These are phyloP conservation scores for Vaccinium corymbosum DNA, from an alignment of 148 eudicot species.

Conservation along the genomic window DNA sequence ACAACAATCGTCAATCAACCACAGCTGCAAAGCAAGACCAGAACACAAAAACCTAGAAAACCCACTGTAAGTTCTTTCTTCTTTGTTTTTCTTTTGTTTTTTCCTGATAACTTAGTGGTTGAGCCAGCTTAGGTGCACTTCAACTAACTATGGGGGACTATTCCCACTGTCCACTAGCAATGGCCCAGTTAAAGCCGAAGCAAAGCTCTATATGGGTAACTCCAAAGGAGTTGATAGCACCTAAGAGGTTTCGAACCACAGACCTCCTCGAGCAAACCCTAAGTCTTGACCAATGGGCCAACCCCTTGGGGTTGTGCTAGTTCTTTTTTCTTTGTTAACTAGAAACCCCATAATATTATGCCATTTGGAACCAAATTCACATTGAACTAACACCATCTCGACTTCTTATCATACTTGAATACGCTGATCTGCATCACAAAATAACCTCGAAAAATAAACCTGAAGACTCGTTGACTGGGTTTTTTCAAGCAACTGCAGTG, in stretches of 20 bases:
- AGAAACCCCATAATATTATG: background rate
- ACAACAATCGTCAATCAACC: background rate
- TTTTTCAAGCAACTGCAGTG: background rate
- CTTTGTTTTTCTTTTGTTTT: no score
- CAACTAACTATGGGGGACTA: no score
- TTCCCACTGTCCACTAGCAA: no score
- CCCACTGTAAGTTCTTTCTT: background rate
- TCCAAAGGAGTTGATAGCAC: no score
- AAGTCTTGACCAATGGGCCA: no score
- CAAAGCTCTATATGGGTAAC: no score
- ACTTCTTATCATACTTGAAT: background rate
- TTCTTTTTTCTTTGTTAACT: background rate
- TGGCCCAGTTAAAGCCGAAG: no score
- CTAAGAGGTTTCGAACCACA: no score
- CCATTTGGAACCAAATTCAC: background rate
- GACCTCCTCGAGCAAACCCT: no score
- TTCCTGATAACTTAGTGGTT: no score
- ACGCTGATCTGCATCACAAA: background rate
- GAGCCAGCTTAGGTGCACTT: no score
- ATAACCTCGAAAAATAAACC: background rate
- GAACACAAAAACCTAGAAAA: slow-evolving; percentile 5
- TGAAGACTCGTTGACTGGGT: background rate
- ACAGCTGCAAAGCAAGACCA: slow-evolving; percentile 3
- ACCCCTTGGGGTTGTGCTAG: no score
- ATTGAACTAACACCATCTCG: background rate